Evolutionary conservation across 768 basidiomycete genomes (phyloP).

Genomic region (Pholiota microspora): DNA sequence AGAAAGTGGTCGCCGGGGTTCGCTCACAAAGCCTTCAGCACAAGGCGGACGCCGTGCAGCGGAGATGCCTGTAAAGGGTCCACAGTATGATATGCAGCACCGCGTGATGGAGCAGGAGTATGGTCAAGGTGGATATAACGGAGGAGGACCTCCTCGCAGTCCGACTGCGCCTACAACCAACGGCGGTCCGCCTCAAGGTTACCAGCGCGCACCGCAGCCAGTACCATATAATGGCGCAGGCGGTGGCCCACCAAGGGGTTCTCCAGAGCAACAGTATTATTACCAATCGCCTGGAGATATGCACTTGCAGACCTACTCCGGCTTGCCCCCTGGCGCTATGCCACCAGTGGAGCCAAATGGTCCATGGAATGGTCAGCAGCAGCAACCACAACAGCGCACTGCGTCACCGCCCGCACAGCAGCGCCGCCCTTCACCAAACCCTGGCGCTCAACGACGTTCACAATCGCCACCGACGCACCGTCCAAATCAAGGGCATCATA

Average conservation of each 20-base stretch:
- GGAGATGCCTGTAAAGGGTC: constrained; percentile 84
- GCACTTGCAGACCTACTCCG: constrained; percentile 32
- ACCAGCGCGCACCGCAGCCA: constrained; percentile 26
- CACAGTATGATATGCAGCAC: constrained; percentile 94
- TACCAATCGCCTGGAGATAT: constrained; percentile 26
- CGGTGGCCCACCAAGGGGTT: constrained; percentile 20
- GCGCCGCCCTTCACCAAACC: constrained; percentile 25
- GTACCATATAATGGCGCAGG: constrained; percentile 23
- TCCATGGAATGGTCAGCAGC: constrained; percentile 25
- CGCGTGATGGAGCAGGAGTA: constrained; percentile 92
- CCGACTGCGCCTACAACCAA: constrained; percentile 21
- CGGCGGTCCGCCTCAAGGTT: constrained; percentile 20
- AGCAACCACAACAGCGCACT: constrained; percentile 4
- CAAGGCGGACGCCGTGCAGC: constrained; percentile 57
- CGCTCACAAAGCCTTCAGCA: constrained; percentile 65
- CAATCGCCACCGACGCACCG: constrained; percentile 52
- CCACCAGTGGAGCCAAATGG: constrained; percentile 44
- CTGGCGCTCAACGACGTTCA: constrained; percentile 36
- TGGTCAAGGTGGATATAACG: constrained; percentile 36
- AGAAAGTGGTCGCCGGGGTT: constrained; percentile 48
- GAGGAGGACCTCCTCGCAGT: constrained; percentile 34
- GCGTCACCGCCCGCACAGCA: constrained; percentile 12
- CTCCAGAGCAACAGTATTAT: constrained; percentile 36
- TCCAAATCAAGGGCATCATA: background rate
- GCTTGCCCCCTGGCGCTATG: constrained; percentile 64